Evolutionary conservation across 2,329 filamentous ascomycete species (phyloP).

Genomic region (Peltaster fructicola): DNA sequence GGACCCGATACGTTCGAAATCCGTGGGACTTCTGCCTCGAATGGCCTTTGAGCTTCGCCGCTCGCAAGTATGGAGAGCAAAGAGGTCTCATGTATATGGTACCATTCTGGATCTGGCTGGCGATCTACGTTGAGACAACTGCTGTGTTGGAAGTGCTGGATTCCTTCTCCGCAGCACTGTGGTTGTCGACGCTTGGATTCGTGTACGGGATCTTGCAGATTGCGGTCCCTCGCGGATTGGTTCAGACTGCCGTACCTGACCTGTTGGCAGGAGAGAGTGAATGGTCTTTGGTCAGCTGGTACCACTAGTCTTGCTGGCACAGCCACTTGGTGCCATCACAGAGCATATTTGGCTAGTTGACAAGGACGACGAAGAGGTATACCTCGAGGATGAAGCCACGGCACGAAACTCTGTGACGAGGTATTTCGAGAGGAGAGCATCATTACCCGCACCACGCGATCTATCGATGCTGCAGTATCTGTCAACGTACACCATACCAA

Average conservation of each 20-base stretch:
- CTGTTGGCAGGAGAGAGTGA: slow-evolving; percentile 4
- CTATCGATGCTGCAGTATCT: too few relatives aligned
- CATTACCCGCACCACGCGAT: too few relatives aligned
- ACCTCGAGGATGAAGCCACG: too few relatives aligned
- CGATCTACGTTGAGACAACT: slow-evolving; percentile 5
- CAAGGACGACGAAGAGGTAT: neutral
- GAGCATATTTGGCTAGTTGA: slow-evolving; percentile 6
- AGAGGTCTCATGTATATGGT: slow-evolving; percentile 4
- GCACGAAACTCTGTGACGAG: too few relatives aligned
- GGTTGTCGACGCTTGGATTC: slow-evolving; percentile 9
- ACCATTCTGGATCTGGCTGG: slow-evolving; percentile 6
- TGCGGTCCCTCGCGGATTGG: slow-evolving; percentile 8
- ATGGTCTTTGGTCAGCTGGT: slow-evolving; percentile 11
- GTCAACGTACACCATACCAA: too few relatives aligned
- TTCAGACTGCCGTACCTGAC: too few relatives aligned
- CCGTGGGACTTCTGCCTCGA: slow-evolving; percentile 7
- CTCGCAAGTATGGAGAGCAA: slow-evolving; percentile 5
- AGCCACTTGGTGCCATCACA: slow-evolving; percentile 9
- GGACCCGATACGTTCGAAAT: slow-evolving; percentile 5
- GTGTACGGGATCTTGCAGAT: slow-evolving; percentile 12
- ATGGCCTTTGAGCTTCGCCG: slow-evolving; percentile 4
- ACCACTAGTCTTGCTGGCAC: slow-evolving; percentile 11
- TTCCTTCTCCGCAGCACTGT: slow-evolving; percentile 11
- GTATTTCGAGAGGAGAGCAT: too few relatives aligned
- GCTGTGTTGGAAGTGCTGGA: slow-evolving; percentile 8